Conservation (phyloP, 1,284 basidiomycete genomes). For the Boletellus sp. region DNA sequence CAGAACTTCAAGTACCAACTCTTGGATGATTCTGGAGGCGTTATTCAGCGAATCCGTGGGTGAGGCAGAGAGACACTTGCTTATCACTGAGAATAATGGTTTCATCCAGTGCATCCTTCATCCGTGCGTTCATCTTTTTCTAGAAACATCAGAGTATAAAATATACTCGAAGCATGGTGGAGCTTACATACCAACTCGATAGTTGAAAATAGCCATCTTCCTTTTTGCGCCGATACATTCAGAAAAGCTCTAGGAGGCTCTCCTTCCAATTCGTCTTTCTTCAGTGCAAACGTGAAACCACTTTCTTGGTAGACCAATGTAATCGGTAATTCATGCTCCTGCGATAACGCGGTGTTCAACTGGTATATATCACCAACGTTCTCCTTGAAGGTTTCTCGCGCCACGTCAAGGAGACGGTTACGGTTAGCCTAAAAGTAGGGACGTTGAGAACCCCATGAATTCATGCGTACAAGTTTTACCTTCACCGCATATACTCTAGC, state of each 20-base stretch:
- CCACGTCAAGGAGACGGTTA: conserved; percentile 85
- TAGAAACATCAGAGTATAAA: background rate
- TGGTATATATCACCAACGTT: conserved; percentile 82
- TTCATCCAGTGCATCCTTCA: conserved; percentile 83
- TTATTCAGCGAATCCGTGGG: background rate
- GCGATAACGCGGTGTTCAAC: conserved; percentile 54
- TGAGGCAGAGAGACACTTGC: conserved; percentile 32
- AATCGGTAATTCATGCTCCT: conserved; percentile 62
- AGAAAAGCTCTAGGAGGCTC: conserved; percentile 69
- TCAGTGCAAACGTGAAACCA: conserved; percentile 69
- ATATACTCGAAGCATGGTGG: background rate
- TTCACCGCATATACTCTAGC: conserved; percentile 83
- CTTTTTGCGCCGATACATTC: conserved; percentile 64
- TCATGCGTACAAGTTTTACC: conserved; percentile 31
- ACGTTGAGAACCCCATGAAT: background rate
- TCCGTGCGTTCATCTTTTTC: conserved; percentile 82
- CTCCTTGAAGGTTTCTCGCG: conserved; percentile 88
- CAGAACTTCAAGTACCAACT: conserved; percentile 64
- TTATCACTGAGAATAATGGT: conserved; percentile 78
- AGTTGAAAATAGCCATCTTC: conserved; percentile 72
- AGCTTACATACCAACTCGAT: conserved; percentile 65
- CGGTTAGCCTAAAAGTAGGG: conserved; percentile 54
- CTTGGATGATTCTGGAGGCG: conserved; percentile 63
- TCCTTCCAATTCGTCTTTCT: conserved; percentile 60
- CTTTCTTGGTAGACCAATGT: conserved; percentile 65